Base-by-base conservation (phyloP, 305 asterid species). In the Euphrasia arctica region DNA sequence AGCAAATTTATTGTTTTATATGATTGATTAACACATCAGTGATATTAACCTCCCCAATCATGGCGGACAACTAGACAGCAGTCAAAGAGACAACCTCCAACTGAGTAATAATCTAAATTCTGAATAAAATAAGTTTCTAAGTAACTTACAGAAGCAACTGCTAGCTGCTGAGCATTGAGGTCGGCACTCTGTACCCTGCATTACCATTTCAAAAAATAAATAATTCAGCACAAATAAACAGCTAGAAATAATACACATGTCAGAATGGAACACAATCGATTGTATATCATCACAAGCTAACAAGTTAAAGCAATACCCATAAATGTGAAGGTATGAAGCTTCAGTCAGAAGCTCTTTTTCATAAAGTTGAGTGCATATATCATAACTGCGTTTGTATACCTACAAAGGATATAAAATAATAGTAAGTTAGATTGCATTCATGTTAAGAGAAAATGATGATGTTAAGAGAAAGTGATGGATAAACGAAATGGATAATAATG, bases 321-420 rank as follows among this genome's bases (percentile, higher is more conserved):
- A 94, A 74, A 90, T 82, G 79, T 84, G 54, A 54, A 82, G 96
- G 82, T 86, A 90, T 39, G 99, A 90, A 64, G 76, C 67, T 56
- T 90, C 96, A 31, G 93, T 90, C 71, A 94, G 82, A 72, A 90
- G 90, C 82, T 90, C 99, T 76, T 94, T 94, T 75, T 94, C 91
- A 66, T 94, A 90, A 70, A 88, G 89, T 78, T 85, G 97, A 69
- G 78, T 70, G 82, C 97, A 94, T 70, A 90, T 73, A 69, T 83
- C 91, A 73, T 82, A 86, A 75, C 99, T 90, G 74, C 93, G 95
- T 74, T 82, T 85, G 79, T 94, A 94, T 68, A 94, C 99, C 98
- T 92, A 68, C 68, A 66, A 65, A 58, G 67, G 58, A 45, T 43
- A 69, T 32, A 65, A 15, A 51, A 64, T 13, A 41, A 11, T 29